Conservation (phyloP, 352 stramenopile species). For the Pythium apleroticum region DNA sequence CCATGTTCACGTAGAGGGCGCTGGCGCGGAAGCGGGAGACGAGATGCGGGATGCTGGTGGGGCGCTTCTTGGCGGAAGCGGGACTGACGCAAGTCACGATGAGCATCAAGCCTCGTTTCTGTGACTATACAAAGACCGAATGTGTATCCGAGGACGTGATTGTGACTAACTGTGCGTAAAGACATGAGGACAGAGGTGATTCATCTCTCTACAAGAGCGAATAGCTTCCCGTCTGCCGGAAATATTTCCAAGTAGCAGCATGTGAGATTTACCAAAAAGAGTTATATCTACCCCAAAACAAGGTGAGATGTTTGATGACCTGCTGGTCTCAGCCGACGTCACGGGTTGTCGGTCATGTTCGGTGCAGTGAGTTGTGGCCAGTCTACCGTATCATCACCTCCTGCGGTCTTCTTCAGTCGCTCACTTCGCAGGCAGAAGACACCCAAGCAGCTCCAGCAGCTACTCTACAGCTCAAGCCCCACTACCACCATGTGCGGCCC, state of each 20-base stretch:
- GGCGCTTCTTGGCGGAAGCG: not conserved
- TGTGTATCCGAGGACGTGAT: not conserved
- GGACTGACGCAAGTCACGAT: not conserved
- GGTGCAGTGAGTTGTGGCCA: not conserved
- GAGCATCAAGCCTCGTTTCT: not conserved
- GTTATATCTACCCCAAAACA: not conserved
- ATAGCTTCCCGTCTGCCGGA: not conserved
- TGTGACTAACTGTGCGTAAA: not conserved
- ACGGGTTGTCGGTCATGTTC: not conserved
- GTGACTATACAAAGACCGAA: not conserved
- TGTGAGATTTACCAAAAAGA: not conserved
- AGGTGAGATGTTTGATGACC: not conserved
- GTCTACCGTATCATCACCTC: not conserved
- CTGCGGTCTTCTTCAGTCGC: not conserved
- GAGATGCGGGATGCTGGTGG: not conserved
- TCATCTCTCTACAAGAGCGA: not conserved
- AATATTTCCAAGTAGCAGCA: not conserved
- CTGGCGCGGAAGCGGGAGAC: not conserved
- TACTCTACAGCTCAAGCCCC: not conserved
- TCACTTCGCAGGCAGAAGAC: not conserved
- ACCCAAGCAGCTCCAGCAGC: not conserved
- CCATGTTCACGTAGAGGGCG: not conserved
- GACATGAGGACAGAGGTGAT: not conserved
- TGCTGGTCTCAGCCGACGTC: not conserved
- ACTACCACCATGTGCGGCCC: slow-evolving; percentile 22